Evolutionary conservation across 2,329 filamentous ascomycete species (phyloP).

Genomic region (Fusarium equiseti): DNA sequence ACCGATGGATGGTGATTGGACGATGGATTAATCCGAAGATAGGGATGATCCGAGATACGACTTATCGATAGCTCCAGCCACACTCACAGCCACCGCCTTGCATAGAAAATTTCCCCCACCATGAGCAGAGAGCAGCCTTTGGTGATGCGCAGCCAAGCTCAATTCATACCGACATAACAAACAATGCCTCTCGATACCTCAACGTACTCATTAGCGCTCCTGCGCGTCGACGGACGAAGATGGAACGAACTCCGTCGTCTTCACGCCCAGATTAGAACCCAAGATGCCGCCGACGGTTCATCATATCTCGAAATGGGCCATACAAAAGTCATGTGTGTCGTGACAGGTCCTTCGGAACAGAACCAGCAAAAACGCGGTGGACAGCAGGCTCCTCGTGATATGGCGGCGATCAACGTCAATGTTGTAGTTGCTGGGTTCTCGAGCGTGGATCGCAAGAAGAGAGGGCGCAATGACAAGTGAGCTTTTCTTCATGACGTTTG

Average conservation of each 20-base stretch:
- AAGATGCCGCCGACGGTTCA: slow-evolving; percentile 91
- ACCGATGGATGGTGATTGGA: slow-evolving; percentile 29
- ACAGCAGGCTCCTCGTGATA: slow-evolving; percentile 60
- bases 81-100: slow-evolving; percentile 39
- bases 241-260: slow-evolving; percentile 97
- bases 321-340: slow-evolving; percentile 94
- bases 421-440: slow-evolving; percentile 90
- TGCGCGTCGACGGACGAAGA: slow-evolving; percentile 84
- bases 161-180: background rate
- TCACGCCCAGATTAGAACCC: slow-evolving; percentile 89
- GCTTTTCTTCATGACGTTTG: slow-evolving; percentile 43
- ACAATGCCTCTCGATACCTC: slow-evolving; percentile 94
- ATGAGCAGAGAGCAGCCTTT: slow-evolving; percentile 24
- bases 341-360: slow-evolving; percentile 84
- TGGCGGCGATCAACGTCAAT: slow-evolving; percentile 77
- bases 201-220: slow-evolving; percentile 86
- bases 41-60: slow-evolving; percentile 24
- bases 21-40: slow-evolving; percentile 25
- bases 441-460: slow-evolving; percentile 84
- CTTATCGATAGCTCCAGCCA: slow-evolving; percentile 30
- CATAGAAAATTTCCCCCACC: slow-evolving; percentile 45
- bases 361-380: slow-evolving; percentile 53
- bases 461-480: slow-evolving; percentile 82
- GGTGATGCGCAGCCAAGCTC: slow-evolving; percentile 19
- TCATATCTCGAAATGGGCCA: slow-evolving; percentile 97